phyloP scores from a whole-genome alignment of 495 filamentous ascomycete species.

The Neurospora sp. region DNA sequence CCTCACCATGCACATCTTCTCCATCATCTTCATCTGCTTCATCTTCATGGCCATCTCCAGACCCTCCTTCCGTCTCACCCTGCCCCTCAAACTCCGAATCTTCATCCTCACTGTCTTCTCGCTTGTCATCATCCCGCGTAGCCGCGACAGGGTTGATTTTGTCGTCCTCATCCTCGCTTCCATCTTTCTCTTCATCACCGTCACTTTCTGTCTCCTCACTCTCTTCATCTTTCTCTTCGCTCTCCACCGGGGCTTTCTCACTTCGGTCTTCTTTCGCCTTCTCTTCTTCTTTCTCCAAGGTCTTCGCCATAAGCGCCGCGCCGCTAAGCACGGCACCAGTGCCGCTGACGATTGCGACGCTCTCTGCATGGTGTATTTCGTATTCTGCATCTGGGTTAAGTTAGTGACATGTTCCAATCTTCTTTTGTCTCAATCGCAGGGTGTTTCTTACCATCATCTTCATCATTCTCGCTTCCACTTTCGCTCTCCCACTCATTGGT shows the following conservation, averaged over 20 bases:
- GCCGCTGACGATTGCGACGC: neutral
- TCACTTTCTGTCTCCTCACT: neutral
- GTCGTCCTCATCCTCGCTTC: neutral
- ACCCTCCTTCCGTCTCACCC: neutral
- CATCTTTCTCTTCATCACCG: neutral
- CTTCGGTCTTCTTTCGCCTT: neutral
- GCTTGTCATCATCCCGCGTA: neutral
- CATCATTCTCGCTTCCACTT: neutral
- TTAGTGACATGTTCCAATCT: neutral
- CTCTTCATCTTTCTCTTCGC: neutral
- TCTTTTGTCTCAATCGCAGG: neutral
- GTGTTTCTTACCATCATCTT: neutral
- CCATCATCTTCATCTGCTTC: neutral
- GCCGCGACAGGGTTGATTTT: neutral
- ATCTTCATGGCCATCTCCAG: neutral
- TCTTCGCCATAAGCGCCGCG: neutral
- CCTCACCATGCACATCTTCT: neutral
- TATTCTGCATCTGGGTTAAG: neutral
- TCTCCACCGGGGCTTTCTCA: neutral
- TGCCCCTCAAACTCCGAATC: neutral
- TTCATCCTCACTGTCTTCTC: conserved; percentile 2
- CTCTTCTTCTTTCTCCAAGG: neutral
- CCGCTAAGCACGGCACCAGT: neutral
- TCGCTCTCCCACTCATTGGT: neutral
- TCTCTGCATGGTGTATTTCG: neutral